Evolutionary conservation across 2,329 filamentous ascomycete species (phyloP).

Genomic region (Cyanodermella asteris): DNA sequence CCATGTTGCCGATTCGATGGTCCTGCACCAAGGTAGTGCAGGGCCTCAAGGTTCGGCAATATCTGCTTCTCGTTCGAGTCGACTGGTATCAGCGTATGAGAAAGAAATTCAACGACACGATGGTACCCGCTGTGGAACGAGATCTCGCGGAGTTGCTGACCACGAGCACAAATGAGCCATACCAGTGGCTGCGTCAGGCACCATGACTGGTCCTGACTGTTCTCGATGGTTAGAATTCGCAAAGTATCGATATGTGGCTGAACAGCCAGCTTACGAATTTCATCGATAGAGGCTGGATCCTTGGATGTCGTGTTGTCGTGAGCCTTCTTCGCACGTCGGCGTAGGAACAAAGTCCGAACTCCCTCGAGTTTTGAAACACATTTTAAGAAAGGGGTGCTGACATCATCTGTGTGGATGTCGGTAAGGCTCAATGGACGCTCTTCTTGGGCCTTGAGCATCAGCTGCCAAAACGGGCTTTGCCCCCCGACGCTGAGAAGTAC

Average conservation of each 20-base stretch:
- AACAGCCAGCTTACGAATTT: slow-evolving; percentile 35
- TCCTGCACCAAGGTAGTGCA: too few species aligned
- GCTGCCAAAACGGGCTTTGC: slow-evolving; percentile 37
- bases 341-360: slow-evolving; percentile 36
- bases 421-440: slow-evolving; percentile 38
- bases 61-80: too few species aligned
- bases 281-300: slow-evolving; percentile 29
- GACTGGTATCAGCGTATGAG: too few species aligned
- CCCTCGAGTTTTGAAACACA: slow-evolving; percentile 30
- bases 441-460: slow-evolving; percentile 23
- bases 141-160: too few species aligned
- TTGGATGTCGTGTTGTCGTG: slow-evolving; percentile 32
- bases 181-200: too few species aligned
- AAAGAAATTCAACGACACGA: too few species aligned
- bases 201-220: slow-evolving; percentile 32
- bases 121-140: too few species aligned
- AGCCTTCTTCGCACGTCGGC: slow-evolving; percentile 25
- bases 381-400: slow-evolving; percentile 31
- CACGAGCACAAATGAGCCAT: too few species aligned
- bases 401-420: slow-evolving; percentile 42
- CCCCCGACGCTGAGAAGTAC: slow-evolving; percentile 42
- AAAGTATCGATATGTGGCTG: slow-evolving; percentile 35
- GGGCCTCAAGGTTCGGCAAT: too few species aligned
- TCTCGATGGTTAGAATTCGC: slow-evolving; percentile 37
- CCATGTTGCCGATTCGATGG: too few species aligned